Base-by-base conservation (phyloP, 176 grass and related monocot genomes). In the Zoysia pacifica region DNA sequence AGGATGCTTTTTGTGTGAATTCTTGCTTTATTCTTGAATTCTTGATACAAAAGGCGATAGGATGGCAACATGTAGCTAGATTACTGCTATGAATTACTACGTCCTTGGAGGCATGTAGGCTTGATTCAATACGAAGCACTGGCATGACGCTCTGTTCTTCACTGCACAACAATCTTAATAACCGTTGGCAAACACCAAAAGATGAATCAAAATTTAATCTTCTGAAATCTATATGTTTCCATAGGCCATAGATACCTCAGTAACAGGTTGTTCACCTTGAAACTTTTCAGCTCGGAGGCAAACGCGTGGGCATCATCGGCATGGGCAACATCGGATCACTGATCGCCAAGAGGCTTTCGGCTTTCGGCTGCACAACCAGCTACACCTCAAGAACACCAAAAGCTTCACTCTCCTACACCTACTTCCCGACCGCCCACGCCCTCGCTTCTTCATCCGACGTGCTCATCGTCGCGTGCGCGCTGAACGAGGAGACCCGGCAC, bases 261-360 rank as follows among this genome's bases (percentile, higher is more conserved):
- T n/a, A 58, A n/a, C 49, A 12, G 4, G 15, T 15, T 55, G 28
- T 55, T 55, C 6, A 4, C 13, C 12, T 12, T 16, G 1, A 6
- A 44, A 12, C 44, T 61, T 48, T 48, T 62, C 78, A 94, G 91
- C n/a, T 94, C 1, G 28, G 85, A 42, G 89, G 89, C 18, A 82
- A 84, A 70, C 73, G 68, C 7, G 77, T 94, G 6, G 92, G 92
- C 8, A 87, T 91, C 85, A 67, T 94, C 6, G 91, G 91, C 3
- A 9, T 91, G 61, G 91, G 91, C 3, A 94, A 76, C 70, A 89
- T 91, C 41, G 91, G 91, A 2, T 72, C 80, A 0, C 37, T 0
- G 0, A 86, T 94, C 40, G 89, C 89, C 0, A 94, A 81, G 79
- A 80, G 91, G 51, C 79, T 94, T 1, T 1, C 86, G 5, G 86